phyloP scores from a whole-genome alignment of 495 filamentous ascomycete genomes.

The Neurospora intermedia region DNA sequence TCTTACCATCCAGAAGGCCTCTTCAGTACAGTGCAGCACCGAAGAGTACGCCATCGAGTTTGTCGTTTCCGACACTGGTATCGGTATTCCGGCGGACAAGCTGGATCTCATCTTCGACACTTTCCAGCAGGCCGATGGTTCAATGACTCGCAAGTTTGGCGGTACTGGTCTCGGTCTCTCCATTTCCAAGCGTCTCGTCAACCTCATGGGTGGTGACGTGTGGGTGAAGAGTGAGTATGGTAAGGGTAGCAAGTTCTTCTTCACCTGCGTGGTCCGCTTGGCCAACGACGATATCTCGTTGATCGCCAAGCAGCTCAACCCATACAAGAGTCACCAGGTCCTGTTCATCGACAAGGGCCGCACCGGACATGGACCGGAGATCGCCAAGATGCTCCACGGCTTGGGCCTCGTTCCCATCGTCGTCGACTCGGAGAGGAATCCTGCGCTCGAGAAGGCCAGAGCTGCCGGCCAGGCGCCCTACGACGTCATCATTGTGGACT shows the following conservation, averaged over 20 bases:
- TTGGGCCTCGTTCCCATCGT: slow-evolving; percentile 76
- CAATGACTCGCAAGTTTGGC: slow-evolving; percentile 93
- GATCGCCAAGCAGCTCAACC: slow-evolving; percentile 73
- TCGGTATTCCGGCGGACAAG: slow-evolving; percentile 94
- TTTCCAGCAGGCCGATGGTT: slow-evolving; percentile 98
- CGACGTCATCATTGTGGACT: slow-evolving; percentile 96
- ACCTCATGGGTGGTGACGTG: slow-evolving; percentile 93
- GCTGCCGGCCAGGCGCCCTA: slow-evolving; percentile 57
- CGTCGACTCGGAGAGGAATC: slow-evolving; percentile 54
- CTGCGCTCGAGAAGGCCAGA: slow-evolving; percentile 28
- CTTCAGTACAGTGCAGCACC: slow-evolving; percentile 43
- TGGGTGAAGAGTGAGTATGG: slow-evolving; percentile 95
- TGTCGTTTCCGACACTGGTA: slow-evolving; percentile 92
- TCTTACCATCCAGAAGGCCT: slow-evolving; percentile 74
- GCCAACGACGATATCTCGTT: slow-evolving; percentile 71
- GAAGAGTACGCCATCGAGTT: slow-evolving; percentile 93
- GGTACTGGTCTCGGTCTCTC: slow-evolving; percentile 93
- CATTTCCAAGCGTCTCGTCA: slow-evolving; percentile 91
- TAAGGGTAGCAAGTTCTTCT: slow-evolving; percentile 90
- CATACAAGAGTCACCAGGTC: slow-evolving; percentile 87
- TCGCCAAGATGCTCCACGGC: slow-evolving; percentile 67
- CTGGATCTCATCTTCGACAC: slow-evolving; percentile 98
- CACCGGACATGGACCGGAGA: slow-evolving; percentile 66
- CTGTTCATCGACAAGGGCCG: slow-evolving; percentile 92
- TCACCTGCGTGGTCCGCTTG: slow-evolving; percentile 87